phyloP scores from a whole-genome alignment of 2,329 filamentous ascomycete genomes.

The Epichloe uncinata region DNA sequence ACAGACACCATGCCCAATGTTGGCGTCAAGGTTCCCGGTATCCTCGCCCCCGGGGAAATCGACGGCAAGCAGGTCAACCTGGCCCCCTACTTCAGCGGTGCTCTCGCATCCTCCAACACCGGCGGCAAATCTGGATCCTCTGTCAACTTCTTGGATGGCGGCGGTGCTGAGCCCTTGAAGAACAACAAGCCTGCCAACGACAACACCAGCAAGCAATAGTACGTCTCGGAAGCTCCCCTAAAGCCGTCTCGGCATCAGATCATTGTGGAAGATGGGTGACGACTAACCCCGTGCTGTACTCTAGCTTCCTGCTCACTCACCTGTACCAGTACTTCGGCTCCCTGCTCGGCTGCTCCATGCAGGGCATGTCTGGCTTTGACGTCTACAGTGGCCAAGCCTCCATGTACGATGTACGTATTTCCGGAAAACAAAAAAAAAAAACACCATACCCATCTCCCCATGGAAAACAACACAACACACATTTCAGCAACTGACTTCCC shows the following conservation, averaged over 20 bases:
- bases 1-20: constrained; percentile 39
- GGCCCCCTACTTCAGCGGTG: constrained; percentile 46
- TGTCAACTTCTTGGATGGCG: constrained; percentile 49
- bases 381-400: constrained; percentile 31
- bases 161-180: constrained; percentile 40
- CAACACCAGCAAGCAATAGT: constrained; percentile 28
- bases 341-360: constrained; percentile 40
- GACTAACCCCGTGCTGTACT: too few relatives aligned
- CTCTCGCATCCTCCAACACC: constrained; percentile 38
- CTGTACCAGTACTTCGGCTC: constrained; percentile 48
- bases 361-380: constrained; percentile 35
- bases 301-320: constrained; percentile 43
- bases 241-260: too few relatives aligned
- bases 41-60: constrained; percentile 36
- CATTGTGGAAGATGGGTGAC: too few relatives aligned
- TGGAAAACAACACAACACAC: background rate
- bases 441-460: too few relatives aligned
- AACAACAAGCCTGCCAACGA: constrained; percentile 40
- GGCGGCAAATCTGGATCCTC: constrained; percentile 29
- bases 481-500: background rate
- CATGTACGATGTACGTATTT: constrained; percentile 24
- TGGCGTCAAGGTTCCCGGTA: constrained; percentile 40
- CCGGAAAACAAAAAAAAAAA: too few relatives aligned
- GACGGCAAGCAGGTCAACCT: constrained; percentile 41
- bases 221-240: constrained; percentile 10